A percentile compares a stretch with the other conserved stretches of the same genome.
These are phyloP conservation scores for Neodidymelliopsis sp. DNA, from an alignment of 2,329 filamentous ascomycete species.

Conservation along the genomic window DNA sequence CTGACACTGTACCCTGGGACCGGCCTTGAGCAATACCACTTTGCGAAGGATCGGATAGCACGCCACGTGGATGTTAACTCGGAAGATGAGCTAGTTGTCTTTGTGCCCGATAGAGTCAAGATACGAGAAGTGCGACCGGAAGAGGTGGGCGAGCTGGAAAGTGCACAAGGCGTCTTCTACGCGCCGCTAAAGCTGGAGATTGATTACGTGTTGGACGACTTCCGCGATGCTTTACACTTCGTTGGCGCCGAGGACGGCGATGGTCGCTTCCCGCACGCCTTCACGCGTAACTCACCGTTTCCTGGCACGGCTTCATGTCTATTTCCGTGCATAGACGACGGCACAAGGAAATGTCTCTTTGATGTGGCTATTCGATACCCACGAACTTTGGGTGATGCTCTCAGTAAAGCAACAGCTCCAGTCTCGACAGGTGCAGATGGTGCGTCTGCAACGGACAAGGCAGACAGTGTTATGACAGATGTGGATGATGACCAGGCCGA, in stretches of 20 bases:
- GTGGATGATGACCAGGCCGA: constrained; percentile 51
- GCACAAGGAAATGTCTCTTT: constrained; percentile 82
- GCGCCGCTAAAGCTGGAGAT: constrained; percentile 71
- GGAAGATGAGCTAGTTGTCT: constrained; percentile 66
- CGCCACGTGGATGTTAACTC: constrained; percentile 58
- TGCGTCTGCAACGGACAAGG: constrained; percentile 35
- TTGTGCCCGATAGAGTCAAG: constrained; percentile 66
- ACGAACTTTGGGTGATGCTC: constrained; percentile 80
- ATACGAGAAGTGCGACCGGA: constrained; percentile 67
- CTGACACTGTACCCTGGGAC: constrained; percentile 68
- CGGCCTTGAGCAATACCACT: constrained; percentile 77
- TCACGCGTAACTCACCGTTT: constrained; percentile 81
- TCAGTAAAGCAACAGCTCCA: constrained; percentile 51
- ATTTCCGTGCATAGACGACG: constrained; percentile 92
- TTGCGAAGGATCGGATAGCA: constrained; percentile 73
- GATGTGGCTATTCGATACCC: constrained; percentile 87
- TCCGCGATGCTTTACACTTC: constrained; percentile 90
- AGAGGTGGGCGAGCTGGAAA: constrained; percentile 48
- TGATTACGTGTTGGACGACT: constrained; percentile 77
- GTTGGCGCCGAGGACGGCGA: constrained; percentile 84
- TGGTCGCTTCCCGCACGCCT: constrained; percentile 86
- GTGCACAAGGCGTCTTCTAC: constrained; percentile 52
- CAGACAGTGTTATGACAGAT: constrained; percentile 44
- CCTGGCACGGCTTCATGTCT: constrained; percentile 83
- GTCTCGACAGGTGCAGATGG: constrained; percentile 23